These are phyloP conservation scores for Schizophyllum commune DNA, from an alignment of 1,284 basidiomycete species.

Conservation along the genomic window DNA sequence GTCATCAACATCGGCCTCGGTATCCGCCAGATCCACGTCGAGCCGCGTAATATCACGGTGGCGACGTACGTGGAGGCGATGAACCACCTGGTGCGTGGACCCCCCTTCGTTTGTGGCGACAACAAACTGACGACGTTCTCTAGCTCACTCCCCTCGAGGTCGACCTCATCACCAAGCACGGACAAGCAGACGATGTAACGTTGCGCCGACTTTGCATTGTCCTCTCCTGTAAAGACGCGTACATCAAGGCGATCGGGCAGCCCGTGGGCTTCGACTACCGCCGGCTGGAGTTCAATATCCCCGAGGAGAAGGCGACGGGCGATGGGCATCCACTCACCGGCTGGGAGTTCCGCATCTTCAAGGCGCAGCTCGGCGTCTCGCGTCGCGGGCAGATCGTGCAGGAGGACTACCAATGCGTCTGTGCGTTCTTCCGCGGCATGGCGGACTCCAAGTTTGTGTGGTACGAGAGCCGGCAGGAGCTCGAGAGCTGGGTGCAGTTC, in stretches of 20 bases:
- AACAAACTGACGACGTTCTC: background rate
- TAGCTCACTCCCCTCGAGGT: constrained; percentile 61
- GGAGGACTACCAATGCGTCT: constrained; percentile 67
- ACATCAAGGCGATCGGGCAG: constrained; percentile 75
- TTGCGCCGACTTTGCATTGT: constrained; percentile 68
- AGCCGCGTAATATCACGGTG: constrained; percentile 49
- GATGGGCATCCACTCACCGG: constrained; percentile 62
- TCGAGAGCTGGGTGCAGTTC: constrained; percentile 74
- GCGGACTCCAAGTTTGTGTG: constrained; percentile 59
- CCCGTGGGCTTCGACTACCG: constrained; percentile 72
- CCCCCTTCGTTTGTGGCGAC: background rate
- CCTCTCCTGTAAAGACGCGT: constrained; percentile 68
- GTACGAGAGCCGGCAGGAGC: constrained; percentile 53
- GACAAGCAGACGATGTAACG: constrained; percentile 52
- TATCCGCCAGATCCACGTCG: constrained; percentile 54
- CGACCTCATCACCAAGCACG: constrained; percentile 34
- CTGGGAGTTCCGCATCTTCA: constrained; percentile 79
- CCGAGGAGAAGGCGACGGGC: constrained; percentile 47
- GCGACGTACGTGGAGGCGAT: constrained; percentile 60
- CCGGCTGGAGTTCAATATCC: constrained; percentile 71
- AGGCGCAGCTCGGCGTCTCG: constrained; percentile 59
- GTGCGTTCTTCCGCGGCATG: constrained; percentile 65
- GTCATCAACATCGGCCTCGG: constrained; percentile 74
- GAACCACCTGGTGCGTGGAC: constrained; percentile 55
- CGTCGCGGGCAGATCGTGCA: constrained; percentile 44